A percentile compares a stretch with the other conserved stretches of the same genome.
Conservation (phyloP, 1,284 basidiomycete species). For the Apiotrichum brassicae region DNA sequence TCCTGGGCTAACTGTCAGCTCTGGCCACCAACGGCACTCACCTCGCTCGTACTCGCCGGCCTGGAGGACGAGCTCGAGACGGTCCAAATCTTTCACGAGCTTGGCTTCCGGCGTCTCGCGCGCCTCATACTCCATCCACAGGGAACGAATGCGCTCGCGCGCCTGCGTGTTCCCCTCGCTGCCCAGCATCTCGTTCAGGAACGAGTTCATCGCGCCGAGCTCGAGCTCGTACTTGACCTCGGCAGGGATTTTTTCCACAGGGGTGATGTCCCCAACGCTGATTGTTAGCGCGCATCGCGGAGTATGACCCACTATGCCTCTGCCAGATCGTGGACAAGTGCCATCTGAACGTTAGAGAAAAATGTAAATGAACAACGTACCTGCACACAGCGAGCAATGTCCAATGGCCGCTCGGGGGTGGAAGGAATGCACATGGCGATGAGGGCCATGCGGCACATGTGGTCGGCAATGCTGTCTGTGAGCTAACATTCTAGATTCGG, state of each 20-base stretch:
- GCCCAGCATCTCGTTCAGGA: conserved; percentile 83
- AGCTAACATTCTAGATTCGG: conserved; percentile 5
- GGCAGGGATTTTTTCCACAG: conserved; percentile 76
- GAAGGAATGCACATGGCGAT: conserved; percentile 71
- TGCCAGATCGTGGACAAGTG: conserved; percentile 88
- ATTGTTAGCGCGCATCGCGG: neutral
- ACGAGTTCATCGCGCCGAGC: conserved; percentile 84
- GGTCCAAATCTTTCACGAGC: conserved; percentile 91
- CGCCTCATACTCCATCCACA: conserved; percentile 94
- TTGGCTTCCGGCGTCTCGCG: conserved; percentile 71
- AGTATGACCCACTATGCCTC: conserved; percentile 63
- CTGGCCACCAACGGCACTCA: conserved; percentile 25
- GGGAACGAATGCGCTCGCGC: conserved; percentile 64
- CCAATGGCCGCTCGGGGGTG: conserved; percentile 56
- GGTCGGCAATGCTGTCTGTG: conserved; percentile 74
- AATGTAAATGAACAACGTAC: too few species aligned
- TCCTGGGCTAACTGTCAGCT: conserved; percentile 39
- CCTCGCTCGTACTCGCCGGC: conserved; percentile 53
- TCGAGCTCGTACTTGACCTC: conserved; percentile 61
- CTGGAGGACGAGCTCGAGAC: conserved; percentile 81
- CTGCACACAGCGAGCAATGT: conserved; percentile 61
- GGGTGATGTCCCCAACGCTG: conserved; percentile 85
- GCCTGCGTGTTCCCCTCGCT: conserved; percentile 57
- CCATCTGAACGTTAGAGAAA: too few species aligned
- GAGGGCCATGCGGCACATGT: conserved; percentile 96